Evolutionary conservation across 2,329 filamentous ascomycete genomes (phyloP), one percentile per base, ranked within the genome.

Genomic region (Amylocarpus encephaloides): DNA sequence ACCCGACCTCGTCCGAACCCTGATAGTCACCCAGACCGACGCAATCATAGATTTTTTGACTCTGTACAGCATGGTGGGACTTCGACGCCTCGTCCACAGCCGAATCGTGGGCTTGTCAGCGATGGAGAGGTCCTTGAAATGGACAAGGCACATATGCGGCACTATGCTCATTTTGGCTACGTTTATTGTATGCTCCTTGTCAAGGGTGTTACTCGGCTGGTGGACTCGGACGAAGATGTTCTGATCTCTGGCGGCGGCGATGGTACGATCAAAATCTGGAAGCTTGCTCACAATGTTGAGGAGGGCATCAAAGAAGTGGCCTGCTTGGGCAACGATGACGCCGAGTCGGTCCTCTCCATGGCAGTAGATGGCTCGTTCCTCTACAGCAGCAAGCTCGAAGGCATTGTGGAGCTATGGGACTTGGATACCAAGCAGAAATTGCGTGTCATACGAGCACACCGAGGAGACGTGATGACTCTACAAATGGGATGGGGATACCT

Each of bases 111-210:
- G 68, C 18, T 70, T 56, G 74, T 73, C 2, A 70, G 72, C 36
- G 81, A 81, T 39, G 82, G 82, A 1, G 77, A 82, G 32, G 77
- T 86, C 1, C 71, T 97, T 5, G 89, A 95, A 65, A 90, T 96
- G 52, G 85, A 88, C 62, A 80, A 83, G 44, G 80, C 86, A 18
- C 85, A 91, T 49, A 87, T 95, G 50, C 80, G 78, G 50, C 86
- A 93, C 61, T 98, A 95, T 70, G 90, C 93, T 1, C 93, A 98
- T 67, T 92, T 85, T 67, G 93, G 94, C 40, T 97, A 96, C 66
- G 83, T 98, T 0, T 96, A 96, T 67, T 94, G 90, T 67, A 97
- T 97, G 92, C 76, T 95, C 5, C 76, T 98, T 52, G 83, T 88
- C 0, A 82, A 80, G 53, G 88, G 87, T 0, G 76, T 78, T 0